Evolutionary conservation across 768 basidiomycete species (phyloP).

Genomic region (Rubroboletus satanas): DNA sequence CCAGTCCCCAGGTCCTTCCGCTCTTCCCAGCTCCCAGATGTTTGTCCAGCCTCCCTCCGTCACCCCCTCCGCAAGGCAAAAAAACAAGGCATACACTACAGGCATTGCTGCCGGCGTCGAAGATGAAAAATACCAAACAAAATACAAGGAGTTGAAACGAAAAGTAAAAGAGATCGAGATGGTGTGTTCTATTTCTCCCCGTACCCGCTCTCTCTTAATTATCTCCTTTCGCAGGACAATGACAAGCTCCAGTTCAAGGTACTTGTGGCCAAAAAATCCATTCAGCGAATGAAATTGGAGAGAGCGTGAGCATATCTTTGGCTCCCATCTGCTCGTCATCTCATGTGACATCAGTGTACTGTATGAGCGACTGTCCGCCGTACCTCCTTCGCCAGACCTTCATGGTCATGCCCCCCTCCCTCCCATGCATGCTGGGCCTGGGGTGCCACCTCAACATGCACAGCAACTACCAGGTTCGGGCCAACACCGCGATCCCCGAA

Average conservation of each 20-base stretch:
- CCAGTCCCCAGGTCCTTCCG: conserved; percentile 50
- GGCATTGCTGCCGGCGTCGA: conserved; percentile 78
- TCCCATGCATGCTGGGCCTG: conserved; percentile 33
- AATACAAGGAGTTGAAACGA: conserved; percentile 84
- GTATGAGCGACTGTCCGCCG: conserved; percentile 69
- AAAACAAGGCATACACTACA: conserved; percentile 44
- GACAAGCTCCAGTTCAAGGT: conserved; percentile 84
- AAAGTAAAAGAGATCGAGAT: conserved; percentile 85
- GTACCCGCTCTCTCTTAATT: conserved; percentile 1
- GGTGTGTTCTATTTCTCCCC: conserved; percentile 41
- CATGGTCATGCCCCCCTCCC: conserved; percentile 39
- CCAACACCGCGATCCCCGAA: conserved; percentile 37
- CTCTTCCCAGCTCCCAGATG: conserved; percentile 39
- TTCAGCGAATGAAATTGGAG: conserved; percentile 84
- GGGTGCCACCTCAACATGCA: conserved; percentile 34
- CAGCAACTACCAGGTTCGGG: conserved; percentile 17
- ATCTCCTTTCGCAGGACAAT: conserved; percentile 59
- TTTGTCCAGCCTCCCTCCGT: conserved; percentile 28
- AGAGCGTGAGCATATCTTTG: conserved; percentile 62
- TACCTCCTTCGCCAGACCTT: conserved; percentile 53
- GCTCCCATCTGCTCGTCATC: conserved; percentile 20
- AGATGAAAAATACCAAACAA: conserved; percentile 81
- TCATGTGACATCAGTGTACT: conserved; percentile 50
- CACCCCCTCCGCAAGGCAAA: conserved; percentile 41
- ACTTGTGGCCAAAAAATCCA: conserved; percentile 72